Base-by-base conservation (phyloP, 352 stramenopile genomes). In the Pythium apleroticum region DNA sequence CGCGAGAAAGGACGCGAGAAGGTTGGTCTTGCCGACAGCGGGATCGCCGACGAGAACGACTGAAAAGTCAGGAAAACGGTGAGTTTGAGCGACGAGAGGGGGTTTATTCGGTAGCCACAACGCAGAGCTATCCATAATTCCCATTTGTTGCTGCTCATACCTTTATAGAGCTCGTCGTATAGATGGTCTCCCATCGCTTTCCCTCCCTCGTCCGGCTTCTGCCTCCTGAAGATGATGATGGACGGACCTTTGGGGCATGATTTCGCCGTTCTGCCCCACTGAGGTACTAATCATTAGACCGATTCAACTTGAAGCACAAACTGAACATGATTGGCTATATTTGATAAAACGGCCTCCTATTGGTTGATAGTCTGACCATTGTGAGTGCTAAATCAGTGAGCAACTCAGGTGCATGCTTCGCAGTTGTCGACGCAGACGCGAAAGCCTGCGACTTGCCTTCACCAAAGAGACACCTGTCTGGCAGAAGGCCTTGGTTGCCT, bases 11-110 rank as follows among this genome's bases (percentile, higher is more conserved):
- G 84, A 76, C 66, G 80, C 81, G 22, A 98, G 84, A 20, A 98
- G 76, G 63, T 92, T 97, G 14, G 84, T 97, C 69, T 98, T 98
- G 43, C 91, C 91, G 12, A 98, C 91, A n/a, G 81, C 89, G 0
- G 82, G 80, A 52, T 94, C 86, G 4, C 86, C 86, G 20, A 94
- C 84, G 31, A 94, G 68, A 52, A 93, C 84, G 49, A 93, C 83
- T 91, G 30, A 57, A n/a, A 25, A 27, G 20, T 25, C 8, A 27
- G 7, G 2, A 49, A 49, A n/a, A 28, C 7, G 1, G 19, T 14
- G 30, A n/a, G 22, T 41, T 45, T 22, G 25, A 27, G 7, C 11
- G 15, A 20, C 17, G 52, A 25, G 7, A 22, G 12, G 15, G 12
- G 14, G 3, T 3, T 10, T 10, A n/a, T 37, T 20, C 2, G 10